phyloP scores from a whole-genome alignment of 2,329 filamentous ascomycete genomes.

The Calonectria leucothoes region DNA sequence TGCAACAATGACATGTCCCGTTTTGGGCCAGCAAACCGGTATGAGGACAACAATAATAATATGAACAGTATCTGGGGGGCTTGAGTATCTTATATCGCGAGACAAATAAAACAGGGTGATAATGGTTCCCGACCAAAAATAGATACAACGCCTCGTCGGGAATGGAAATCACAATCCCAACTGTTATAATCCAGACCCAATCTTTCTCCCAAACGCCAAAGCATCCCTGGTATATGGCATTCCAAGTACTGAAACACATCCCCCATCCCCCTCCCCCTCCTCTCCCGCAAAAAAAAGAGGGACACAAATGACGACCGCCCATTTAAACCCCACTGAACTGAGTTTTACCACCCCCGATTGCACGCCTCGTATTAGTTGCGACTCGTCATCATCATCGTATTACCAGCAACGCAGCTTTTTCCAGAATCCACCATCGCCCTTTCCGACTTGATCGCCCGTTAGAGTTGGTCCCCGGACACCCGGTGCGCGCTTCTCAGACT shows the following conservation, averaged over 20 bases:
- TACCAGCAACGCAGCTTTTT: constrained; percentile 68
- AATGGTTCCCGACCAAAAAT: constrained; percentile 26
- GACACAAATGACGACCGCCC: constrained; percentile 1
- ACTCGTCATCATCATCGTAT: constrained; percentile 17
- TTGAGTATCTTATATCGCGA: constrained; percentile 10
- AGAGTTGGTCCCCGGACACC: constrained; percentile 58
- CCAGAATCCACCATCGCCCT: constrained; percentile 63
- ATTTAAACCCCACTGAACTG: not conserved
- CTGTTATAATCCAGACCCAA: constrained; percentile 30
- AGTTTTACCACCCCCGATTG: not conserved
- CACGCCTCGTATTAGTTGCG: not conserved
- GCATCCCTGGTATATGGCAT: constrained; percentile 45
- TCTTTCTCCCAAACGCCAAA: constrained; percentile 40
- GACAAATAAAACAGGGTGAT: constrained; percentile 21
- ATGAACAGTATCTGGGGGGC: constrained; percentile 25
- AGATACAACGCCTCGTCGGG: constrained; percentile 32
- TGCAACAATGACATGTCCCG: not conserved
- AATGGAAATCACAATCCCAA: constrained; percentile 29
- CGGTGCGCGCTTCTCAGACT: constrained; percentile 59
- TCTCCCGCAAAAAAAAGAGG: constrained; percentile 1
- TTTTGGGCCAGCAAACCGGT: not conserved
- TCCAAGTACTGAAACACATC: constrained; percentile 32
- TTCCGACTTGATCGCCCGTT: constrained; percentile 56
- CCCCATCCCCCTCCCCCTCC: not conserved
- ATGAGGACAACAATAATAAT: not conserved